phyloP scores from a whole-genome alignment of 352 stramenopile species.

The Blastocystis sp. region DNA sequence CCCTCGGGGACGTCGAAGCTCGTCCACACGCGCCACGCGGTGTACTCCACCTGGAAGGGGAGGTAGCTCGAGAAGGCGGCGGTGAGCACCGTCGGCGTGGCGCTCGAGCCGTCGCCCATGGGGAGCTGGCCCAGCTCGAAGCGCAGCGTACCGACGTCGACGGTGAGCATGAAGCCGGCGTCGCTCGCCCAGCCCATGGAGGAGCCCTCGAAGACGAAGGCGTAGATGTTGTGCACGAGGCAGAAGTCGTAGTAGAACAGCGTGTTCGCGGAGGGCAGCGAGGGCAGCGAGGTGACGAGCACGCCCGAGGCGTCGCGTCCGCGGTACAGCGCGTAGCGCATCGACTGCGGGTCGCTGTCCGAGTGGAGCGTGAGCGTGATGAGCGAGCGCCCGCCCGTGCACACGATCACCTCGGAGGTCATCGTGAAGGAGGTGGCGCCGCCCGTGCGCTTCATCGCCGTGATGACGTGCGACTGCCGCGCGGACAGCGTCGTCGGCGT shows the following conservation, averaged over 20 bases:
- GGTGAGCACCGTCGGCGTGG: background rate
- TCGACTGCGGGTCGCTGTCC: background rate
- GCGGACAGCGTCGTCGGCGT: background rate
- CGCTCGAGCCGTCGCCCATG: background rate
- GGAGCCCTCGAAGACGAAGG: conserved; percentile 7
- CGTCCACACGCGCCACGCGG: background rate
- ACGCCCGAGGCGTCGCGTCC: conserved; percentile 11
- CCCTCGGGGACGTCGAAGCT: background rate
- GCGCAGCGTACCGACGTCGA: conserved; percentile 10
- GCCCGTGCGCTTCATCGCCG: conserved; percentile 38
- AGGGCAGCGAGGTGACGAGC: background rate
- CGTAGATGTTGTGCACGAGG: conserved; percentile 19
- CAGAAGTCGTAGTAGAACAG: conserved; percentile 43
- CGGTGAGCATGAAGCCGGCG: conserved; percentile 17
- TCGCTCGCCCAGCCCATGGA: background rate
- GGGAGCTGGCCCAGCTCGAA: conserved; percentile 4
- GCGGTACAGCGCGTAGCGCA: conserved; percentile 9
- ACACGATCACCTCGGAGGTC: background rate
- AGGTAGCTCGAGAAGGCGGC: conserved; percentile 34
- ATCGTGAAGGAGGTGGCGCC: background rate
- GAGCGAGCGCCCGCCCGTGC: background rate
- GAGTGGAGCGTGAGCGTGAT: conserved; percentile 35
- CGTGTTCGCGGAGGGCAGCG: conserved; percentile 4
- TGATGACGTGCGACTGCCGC: background rate
- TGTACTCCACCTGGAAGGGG: conserved; percentile 29